Evolutionary conservation across 2,329 filamentous ascomycete genomes (phyloP).

Genomic region (Nemania abortiva): DNA sequence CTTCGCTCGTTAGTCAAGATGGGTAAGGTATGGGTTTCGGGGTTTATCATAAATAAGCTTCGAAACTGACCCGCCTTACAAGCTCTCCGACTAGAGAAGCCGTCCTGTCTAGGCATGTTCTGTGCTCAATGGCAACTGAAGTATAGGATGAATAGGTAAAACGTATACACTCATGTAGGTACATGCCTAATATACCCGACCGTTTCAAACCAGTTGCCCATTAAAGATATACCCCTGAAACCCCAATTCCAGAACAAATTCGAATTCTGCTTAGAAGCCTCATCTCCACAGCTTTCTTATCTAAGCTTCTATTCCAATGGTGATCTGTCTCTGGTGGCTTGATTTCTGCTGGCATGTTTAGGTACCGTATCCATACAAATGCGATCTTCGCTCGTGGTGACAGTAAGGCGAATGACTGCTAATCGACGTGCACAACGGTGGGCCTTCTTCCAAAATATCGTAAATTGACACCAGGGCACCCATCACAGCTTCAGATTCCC

Average conservation of each 20-base stretch:
- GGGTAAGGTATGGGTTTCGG: too few relatives aligned
- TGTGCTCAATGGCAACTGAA: background rate
- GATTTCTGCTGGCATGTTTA: background rate
- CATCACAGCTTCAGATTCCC: conserved; percentile 33
- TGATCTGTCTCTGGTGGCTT: background rate
- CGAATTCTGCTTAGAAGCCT: background rate
- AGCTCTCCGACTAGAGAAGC: background rate
- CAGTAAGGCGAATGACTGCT: conserved; percentile 5
- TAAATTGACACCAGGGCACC: conserved; percentile 42
- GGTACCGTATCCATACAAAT: conserved; percentile 24
- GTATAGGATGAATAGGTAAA: background rate
- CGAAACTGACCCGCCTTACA: background rate
- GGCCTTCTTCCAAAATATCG: conserved; percentile 43
- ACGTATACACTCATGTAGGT: conserved; percentile 3
- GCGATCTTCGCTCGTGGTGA: background rate
- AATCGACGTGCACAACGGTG: conserved; percentile 12
- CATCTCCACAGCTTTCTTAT: background rate
- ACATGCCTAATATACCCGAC: conserved; percentile 3
- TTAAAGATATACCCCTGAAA: conserved; percentile 1
- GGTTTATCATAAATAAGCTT: background rate
- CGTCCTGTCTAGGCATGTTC: background rate
- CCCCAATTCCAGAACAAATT: conserved; percentile 3
- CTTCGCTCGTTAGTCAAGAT: too few relatives aligned
- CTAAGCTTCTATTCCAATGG: background rate
- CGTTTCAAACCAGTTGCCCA: background rate